A percentile compares a stretch with the other conserved stretches of the same genome.
Conservation (phyloP, 2,329 filamentous ascomycete genomes). For the Colletotrichum shisoi region DNA sequence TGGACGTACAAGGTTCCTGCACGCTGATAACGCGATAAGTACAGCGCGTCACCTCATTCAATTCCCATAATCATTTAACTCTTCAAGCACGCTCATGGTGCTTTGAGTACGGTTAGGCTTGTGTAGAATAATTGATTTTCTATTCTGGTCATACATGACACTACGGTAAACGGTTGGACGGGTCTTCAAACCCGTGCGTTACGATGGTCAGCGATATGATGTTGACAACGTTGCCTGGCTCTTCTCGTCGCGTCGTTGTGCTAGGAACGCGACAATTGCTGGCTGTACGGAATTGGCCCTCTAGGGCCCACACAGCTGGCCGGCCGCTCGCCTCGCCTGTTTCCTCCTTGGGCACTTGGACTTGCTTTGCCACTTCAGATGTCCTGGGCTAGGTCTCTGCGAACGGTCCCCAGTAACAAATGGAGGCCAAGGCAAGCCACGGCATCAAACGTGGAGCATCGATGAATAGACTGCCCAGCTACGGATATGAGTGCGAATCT, state of each 20-base stretch:
- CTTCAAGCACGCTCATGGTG: neutral
- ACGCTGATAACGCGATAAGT: neutral
- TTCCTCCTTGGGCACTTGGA: neutral
- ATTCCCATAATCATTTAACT: neutral
- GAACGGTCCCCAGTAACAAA: neutral
- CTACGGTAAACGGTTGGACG: no score
- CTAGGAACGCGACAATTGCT: neutral
- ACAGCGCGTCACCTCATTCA: neutral
- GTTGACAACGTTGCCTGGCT: neutral
- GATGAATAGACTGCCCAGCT: no score
- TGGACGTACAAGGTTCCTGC: neutral
- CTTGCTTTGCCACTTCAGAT: neutral
- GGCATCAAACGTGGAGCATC: constrained; percentile 3
- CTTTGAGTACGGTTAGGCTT: neutral
- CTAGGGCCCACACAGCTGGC: neutral
- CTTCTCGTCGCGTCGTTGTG: neutral
- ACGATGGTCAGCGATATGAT: neutral
- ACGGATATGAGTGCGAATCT: neutral
- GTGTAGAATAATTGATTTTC: no score
- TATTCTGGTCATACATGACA: neutral
- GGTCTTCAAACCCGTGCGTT: neutral
- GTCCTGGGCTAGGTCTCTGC: neutral
- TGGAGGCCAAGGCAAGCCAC: neutral
- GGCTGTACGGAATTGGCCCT: neutral
- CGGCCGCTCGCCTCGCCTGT: neutral